A percentile compares a stretch with the other conserved stretches of the same genome.
Evolutionary conservation across 1,139 yeast genomes (phyloP).

Genomic region (Taphrina flavorubra): DNA sequence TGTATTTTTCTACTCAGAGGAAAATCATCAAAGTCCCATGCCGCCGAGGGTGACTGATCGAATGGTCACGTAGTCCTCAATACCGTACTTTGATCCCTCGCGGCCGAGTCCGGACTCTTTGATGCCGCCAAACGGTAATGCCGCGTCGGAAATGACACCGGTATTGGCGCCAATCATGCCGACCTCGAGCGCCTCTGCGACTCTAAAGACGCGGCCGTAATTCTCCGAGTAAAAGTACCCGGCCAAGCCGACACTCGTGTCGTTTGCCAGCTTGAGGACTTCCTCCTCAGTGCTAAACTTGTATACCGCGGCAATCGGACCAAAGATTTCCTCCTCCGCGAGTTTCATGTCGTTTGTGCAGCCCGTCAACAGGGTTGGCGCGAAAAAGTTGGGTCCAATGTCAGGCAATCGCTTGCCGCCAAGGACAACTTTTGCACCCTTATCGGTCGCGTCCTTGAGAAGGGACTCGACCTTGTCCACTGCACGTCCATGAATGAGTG

Average conservation of each 20-base stretch:
- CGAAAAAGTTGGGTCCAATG: constrained; percentile 67
- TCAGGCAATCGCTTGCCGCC: constrained; percentile 65
- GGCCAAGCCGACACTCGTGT: constrained; percentile 79
- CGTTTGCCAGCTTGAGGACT: constrained; percentile 72
- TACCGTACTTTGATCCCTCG: constrained; percentile 71
- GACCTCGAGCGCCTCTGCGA: constrained; percentile 69
- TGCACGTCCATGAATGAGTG: constrained; percentile 66
- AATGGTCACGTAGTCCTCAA: constrained; percentile 69
- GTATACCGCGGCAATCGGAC: constrained; percentile 85
- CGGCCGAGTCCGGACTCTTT: constrained; percentile 86
- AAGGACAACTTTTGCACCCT: constrained; percentile 69
- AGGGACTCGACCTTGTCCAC: constrained; percentile 72
- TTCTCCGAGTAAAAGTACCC: constrained; percentile 80
- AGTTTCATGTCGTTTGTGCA: constrained; percentile 66
- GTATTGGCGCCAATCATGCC: constrained; percentile 90
- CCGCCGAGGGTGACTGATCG: constrained; percentile 65
- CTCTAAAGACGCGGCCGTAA: constrained; percentile 63
- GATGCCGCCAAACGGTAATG: constrained; percentile 80
- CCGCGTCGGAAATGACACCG: constrained; percentile 72
- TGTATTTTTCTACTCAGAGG: too few species aligned
- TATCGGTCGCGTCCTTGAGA: constrained; percentile 71
- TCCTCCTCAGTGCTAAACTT: constrained; percentile 75
- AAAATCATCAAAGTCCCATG: constrained; percentile 6
- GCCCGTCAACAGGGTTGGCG: constrained; percentile 66
- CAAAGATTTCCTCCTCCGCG: constrained; percentile 76